Evolutionary conservation across 345 rosid genomes (phyloP), one percentile per base, ranked within the genome.

Genomic region (Salix koriyanagi): DNA sequence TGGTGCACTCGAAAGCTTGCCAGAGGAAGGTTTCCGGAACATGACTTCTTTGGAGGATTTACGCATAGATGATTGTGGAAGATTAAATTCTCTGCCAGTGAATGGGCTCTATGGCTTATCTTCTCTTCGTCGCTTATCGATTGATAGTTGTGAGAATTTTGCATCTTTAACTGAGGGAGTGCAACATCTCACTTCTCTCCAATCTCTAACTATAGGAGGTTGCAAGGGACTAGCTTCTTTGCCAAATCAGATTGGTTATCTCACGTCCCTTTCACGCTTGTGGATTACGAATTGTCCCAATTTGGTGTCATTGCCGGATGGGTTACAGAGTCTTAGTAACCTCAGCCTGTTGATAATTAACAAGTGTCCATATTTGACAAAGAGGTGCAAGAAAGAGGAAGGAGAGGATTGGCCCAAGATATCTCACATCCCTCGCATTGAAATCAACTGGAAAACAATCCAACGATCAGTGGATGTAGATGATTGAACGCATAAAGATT

Each of bases 341-440:
- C 42, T 75, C 4, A 75, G 50, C 10, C 1, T 9, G 15, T 23
- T 75, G 50, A 16, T 13, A 2, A 34, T 75, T 9, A 0, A 4
- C 0, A 0, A 8, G 8, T 66, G 77, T 52, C 77, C 71, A 9
- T 2, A 19, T 36, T 36, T 75, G 19, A 6, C 10, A 48, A 18
- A 15, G 21, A 37, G 70, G 19, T 74, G 77, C 14, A 1, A 13
- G 16, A 65, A 13, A 32, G 77, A 46, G n/a, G 8, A 5, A 13
- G 62, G 77, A 65, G 62, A 65, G 1, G 70, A 73, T 19, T 61
- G 69, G 76, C 65, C 67, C 11, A 72, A 72, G 65, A 72, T 72
- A 30, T 21, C 44, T 23, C 75, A 72, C 44, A 72, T 72, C 66
- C 52, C 66, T 21, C 32, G 32, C 32, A 30, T 30, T 30, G 4